These are phyloP conservation scores for Fusarium redolens DNA, from an alignment of 2,329 filamentous ascomycete species.

Conservation along the genomic window DNA sequence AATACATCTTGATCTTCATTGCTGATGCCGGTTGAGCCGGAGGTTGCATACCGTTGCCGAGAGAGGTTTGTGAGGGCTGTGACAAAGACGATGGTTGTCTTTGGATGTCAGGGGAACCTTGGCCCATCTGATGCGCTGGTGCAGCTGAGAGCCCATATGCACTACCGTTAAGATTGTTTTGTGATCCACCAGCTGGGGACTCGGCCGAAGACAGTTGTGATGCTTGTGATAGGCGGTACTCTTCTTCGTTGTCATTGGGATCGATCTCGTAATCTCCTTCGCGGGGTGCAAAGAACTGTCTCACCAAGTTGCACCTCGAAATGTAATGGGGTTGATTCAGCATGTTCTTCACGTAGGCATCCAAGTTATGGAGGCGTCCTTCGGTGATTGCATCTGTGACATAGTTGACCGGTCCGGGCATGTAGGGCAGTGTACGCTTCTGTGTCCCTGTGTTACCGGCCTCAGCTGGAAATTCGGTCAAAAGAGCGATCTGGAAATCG, in stretches of 20 bases:
- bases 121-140: constrained; percentile 55
- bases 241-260: constrained; percentile 76
- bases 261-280: constrained; percentile 96
- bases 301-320: constrained; percentile 83
- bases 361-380: constrained; percentile 88
- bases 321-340: constrained; percentile 87
- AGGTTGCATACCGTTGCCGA: constrained; percentile 60
- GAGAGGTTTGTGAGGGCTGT: constrained; percentile 59
- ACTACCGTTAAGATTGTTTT: constrained; percentile 69
- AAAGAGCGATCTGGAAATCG: constrained; percentile 95
- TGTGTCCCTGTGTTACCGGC: constrained; percentile 86
- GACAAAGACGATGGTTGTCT: constrained; percentile 43
- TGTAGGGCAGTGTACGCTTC: constrained; percentile 89
- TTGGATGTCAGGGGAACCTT: constrained; percentile 39
- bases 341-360: constrained; percentile 95
- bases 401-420: constrained; percentile 97
- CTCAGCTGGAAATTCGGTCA: constrained; percentile 92
- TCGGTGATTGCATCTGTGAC: constrained; percentile 98
- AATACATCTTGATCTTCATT: constrained; percentile 96
- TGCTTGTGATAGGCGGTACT: constrained; percentile 78
- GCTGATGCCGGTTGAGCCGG: constrained; percentile 57
- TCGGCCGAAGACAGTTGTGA: constrained; percentile 75
- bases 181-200: constrained; percentile 69
- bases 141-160: constrained; percentile 67
- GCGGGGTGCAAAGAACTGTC: constrained; percentile 89